Conservation (phyloP, 768 basidiomycete genomes). For the Arthromyces matolae region DNA sequence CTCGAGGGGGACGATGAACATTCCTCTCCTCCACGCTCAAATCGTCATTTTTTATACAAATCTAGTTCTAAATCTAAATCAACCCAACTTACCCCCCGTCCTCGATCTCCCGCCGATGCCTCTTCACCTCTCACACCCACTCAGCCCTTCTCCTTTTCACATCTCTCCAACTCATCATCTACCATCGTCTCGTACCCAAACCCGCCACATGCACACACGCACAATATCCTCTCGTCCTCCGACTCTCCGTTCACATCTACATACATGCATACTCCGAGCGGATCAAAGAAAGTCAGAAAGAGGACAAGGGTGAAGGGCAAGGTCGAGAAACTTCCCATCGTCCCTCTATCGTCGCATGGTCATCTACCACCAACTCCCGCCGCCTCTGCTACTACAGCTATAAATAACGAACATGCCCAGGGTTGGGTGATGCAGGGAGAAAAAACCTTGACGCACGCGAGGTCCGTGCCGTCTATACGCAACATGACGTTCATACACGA, state of each 20-base stretch:
- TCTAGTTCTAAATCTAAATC: conserved; percentile 14
- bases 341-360: too few species aligned
- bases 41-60: conserved; percentile 8
- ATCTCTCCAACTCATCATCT: conserved; percentile 29
- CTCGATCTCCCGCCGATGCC: background rate
- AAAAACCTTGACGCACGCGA: background rate
- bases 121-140: background rate
- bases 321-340: too few species aligned
- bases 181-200: background rate
- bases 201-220: background rate
- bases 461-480: conserved; percentile 3
- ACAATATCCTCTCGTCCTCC: conserved; percentile 4
- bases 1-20: conserved; percentile 8
- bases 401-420: too few species aligned
- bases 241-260: conserved; percentile 1
- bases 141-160: background rate
- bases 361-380: too few species aligned
- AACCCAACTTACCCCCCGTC: conserved; percentile 12
- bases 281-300: background rate
- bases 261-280: background rate
- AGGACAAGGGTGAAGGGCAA: background rate
- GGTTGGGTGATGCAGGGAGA: too few species aligned
- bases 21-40: too few species aligned
- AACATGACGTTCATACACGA: background rate
- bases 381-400: too few species aligned